phyloP scores from a whole-genome alignment of 768 basidiomycete genomes.

The Pleurotus pulmonarius region DNA sequence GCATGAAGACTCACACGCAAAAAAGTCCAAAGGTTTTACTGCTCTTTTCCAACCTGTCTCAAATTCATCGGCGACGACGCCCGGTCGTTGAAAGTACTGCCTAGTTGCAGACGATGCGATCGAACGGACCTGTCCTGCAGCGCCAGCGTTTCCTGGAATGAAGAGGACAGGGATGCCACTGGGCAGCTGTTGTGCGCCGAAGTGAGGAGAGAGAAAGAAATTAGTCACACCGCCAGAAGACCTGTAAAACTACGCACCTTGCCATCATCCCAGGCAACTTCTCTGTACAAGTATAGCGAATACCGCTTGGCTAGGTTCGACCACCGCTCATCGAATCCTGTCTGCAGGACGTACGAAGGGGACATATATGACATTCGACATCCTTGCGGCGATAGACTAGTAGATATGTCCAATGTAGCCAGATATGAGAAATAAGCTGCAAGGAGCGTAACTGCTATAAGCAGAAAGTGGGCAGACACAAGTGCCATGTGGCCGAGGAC shows the following conservation, averaged over 20 bases:
- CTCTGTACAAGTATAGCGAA: constrained; percentile 88
- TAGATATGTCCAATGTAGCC: constrained; percentile 39
- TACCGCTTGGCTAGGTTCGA: constrained; percentile 73
- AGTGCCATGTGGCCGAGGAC: background rate
- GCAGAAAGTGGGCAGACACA: constrained; percentile 17
- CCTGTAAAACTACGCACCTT: constrained; percentile 39
- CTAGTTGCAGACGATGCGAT: constrained; percentile 89
- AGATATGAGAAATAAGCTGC: constrained; percentile 35
- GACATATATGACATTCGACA: constrained; percentile 98
- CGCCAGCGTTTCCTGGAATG: constrained; percentile 96
- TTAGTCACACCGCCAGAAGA: too few relatives aligned
- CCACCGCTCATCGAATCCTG: constrained; percentile 63
- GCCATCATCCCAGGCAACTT: constrained; percentile 74
- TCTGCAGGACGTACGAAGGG: constrained; percentile 79
- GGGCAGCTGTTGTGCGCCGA: background rate
- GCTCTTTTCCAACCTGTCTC: constrained; percentile 23
- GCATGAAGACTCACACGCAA: constrained; percentile 54
- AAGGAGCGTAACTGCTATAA: constrained; percentile 33
- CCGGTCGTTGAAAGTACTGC: constrained; percentile 70
- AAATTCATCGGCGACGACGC: constrained; percentile 52
- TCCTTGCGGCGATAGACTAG: constrained; percentile 76
- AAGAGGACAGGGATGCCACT: constrained; percentile 86
- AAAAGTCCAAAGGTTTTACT: constrained; percentile 75
- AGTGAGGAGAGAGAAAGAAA: background rate
- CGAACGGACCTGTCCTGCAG: constrained; percentile 88